Base-by-base conservation (phyloP, 148 eudicot genomes). In the Chenopodium album region DNA sequence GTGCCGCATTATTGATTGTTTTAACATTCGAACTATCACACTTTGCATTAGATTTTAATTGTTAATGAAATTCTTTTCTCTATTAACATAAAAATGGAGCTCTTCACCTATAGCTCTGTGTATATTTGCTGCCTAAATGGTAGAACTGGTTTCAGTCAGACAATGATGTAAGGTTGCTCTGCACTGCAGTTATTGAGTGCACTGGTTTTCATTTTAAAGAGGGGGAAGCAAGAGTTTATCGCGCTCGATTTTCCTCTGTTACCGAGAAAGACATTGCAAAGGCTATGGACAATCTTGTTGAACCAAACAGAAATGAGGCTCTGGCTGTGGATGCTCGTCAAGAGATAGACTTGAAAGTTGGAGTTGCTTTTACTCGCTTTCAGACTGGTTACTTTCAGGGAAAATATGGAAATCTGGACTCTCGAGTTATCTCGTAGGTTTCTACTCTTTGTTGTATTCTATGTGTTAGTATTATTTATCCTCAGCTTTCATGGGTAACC, bases 331-430 rank as follows among this genome's bases (percentile, higher is more conserved):
- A 95, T 93, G 98, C 96, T 83, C 95, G 98, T 78, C 98, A 95
- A 81, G 98, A 95, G 85, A 95, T 95, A 86, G 98, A 95, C 87
- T 85, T 95, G 91, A 95, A 95, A 93, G 98, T 95, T 87, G 98
- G 98, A 75, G 98, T 95, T 81, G 97, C 98, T 54, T 93, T 95
- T 79, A 95, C 98, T 4, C 88, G 98, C 74, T 95, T 89, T 80
- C 98, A 95, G 89, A 95, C 98, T 65, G 82, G 89, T 79, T 95
- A 80, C 85, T 95, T 95, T 85, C 97, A 95, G 84, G 98, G 98
- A 26, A 95, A 95, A 92, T 95, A 95, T 79, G 98, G 98, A 73
- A 95, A 95, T 88, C 89, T 95, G 85, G 98, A 95, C 86, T 85
- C 98, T 62, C 91, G 98, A 85, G 98, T 95, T 84, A 95, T 95